Conservation (phyloP, 129 eudicot genomes). For the Lactuca sativa region DNA sequence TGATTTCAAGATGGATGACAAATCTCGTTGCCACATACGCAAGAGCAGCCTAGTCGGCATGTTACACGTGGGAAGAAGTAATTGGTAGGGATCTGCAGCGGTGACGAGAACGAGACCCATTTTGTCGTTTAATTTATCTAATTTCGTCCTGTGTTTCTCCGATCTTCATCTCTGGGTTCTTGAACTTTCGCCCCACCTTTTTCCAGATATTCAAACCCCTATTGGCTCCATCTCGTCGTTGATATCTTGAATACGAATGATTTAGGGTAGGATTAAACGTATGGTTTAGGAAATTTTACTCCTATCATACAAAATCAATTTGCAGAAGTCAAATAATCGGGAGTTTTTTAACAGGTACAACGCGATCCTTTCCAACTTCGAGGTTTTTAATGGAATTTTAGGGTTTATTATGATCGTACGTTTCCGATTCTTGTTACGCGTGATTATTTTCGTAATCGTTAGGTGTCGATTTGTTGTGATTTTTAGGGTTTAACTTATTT, state of each 20-base stretch:
- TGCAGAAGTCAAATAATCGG: not conserved
- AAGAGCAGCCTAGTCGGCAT: constrained; percentile 10
- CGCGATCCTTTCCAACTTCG: constrained; percentile 20
- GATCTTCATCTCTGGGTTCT: constrained; percentile 24
- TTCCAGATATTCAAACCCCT: constrained; percentile 13
- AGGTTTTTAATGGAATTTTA: not conserved
- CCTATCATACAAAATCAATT: constrained; percentile 7
- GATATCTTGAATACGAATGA: constrained; percentile 6
- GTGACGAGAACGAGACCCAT: constrained; percentile 40
- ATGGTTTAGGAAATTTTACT: not conserved
- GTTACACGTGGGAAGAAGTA: constrained; percentile 24
- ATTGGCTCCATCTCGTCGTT: constrained; percentile 1
- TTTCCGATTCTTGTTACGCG: not conserved
- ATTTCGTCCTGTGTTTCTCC: constrained; percentile 8
- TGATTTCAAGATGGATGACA: no score
- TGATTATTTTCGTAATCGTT: not conserved
- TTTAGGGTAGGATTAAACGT: constrained; percentile 9
- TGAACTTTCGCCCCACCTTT: constrained; percentile 11
- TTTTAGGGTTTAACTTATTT: constrained; percentile 30
- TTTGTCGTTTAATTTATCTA: constrained; percentile 24
- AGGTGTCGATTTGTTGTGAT: constrained; percentile 6
- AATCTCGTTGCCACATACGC: constrained; percentile 7
- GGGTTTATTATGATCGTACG: not conserved
- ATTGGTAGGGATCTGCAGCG: constrained; percentile 25
- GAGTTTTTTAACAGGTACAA: constrained; percentile 16